These are phyloP conservation scores for Xylaria sp. DNA, from an alignment of 2,329 filamentous ascomycete species.

Conservation along the genomic window DNA sequence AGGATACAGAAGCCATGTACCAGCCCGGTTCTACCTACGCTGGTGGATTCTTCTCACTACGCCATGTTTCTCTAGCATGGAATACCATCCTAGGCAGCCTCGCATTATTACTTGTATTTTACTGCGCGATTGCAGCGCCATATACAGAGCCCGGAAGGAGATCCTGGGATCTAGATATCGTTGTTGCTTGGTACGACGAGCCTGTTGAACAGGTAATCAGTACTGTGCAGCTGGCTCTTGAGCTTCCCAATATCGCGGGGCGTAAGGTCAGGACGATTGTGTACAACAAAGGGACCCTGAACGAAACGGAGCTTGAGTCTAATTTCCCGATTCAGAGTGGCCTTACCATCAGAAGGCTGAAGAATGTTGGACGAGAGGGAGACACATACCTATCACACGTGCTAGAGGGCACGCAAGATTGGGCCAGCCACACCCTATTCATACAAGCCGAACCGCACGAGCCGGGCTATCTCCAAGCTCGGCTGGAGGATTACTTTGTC, in stretches of 20 bases:
- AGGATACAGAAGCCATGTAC: conserved; percentile 34
- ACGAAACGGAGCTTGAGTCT: conserved; percentile 34
- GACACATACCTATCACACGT: conserved; percentile 38
- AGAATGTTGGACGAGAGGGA: conserved; percentile 40
- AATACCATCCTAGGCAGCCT: conserved; percentile 26
- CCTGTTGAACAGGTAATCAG: conserved; percentile 36
- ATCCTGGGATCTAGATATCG: conserved; percentile 38
- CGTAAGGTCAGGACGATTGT: conserved; percentile 38
- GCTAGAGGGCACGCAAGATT: conserved; percentile 32
- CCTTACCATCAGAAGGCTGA: conserved; percentile 32
- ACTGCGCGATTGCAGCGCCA: conserved; percentile 26
- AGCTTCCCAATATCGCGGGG: conserved; percentile 32
- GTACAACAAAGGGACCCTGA: conserved; percentile 37
- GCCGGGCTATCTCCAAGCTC: conserved; percentile 35
- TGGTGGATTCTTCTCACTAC: conserved; percentile 18
- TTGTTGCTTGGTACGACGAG: conserved; percentile 40
- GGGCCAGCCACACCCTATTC: conserved; percentile 40
- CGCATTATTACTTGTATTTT: conserved; percentile 28
- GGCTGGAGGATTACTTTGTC: conserved; percentile 38
- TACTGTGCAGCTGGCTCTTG: conserved; percentile 33
- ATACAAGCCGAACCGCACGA: conserved; percentile 40
- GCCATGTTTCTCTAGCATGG: conserved; percentile 30
- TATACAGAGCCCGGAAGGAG: conserved; percentile 20
- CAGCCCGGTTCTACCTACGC: conserved; percentile 4
- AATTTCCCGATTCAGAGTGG: conserved; percentile 33